Conservation (phyloP, 2,329 filamentous ascomycete species). For the Emmonsiellopsis sp. region DNA sequence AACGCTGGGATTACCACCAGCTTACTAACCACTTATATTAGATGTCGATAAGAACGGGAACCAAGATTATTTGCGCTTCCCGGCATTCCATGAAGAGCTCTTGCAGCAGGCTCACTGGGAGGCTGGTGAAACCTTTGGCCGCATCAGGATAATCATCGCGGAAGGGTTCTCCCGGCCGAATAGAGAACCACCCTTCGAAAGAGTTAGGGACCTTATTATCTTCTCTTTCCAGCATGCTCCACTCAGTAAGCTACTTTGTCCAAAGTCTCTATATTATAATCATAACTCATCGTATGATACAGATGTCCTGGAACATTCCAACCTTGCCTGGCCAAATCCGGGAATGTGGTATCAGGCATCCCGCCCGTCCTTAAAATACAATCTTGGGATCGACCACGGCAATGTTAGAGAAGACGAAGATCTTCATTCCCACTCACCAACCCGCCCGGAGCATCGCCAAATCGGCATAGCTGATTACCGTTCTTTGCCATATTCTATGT, state of each 20-base stretch:
- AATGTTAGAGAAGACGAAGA: conserved; percentile 40
- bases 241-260: conserved; percentile 45
- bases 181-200: conserved; percentile 48
- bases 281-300: neutral
- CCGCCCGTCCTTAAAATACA: conserved; percentile 29
- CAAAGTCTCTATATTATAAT: neutral
- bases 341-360: conserved; percentile 54
- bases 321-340: conserved; percentile 72
- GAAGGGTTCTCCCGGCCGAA: conserved; percentile 56
- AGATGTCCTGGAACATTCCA: conserved; percentile 65
- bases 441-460: conserved; percentile 24
- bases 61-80: conserved; percentile 59
- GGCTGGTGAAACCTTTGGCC: conserved; percentile 59
- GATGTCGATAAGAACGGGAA: conserved; percentile 49
- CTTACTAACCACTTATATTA: conserved; percentile 9
- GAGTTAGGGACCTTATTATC: conserved; percentile 61
- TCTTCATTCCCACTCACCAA: conserved; percentile 57
- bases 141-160: conserved; percentile 67
- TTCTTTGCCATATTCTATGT: conserved; percentile 14
- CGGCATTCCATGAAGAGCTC: conserved; percentile 60
- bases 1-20: conserved; percentile 18
- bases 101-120: conserved; percentile 64
- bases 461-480: conserved; percentile 13
- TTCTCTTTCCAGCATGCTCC: conserved; percentile 86
- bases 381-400: conserved; percentile 17